A percentile compares a stretch with the other conserved stretches of the same genome.
Conservation (phyloP, 305 asterid genomes). For the Rubia tinctorum region DNA sequence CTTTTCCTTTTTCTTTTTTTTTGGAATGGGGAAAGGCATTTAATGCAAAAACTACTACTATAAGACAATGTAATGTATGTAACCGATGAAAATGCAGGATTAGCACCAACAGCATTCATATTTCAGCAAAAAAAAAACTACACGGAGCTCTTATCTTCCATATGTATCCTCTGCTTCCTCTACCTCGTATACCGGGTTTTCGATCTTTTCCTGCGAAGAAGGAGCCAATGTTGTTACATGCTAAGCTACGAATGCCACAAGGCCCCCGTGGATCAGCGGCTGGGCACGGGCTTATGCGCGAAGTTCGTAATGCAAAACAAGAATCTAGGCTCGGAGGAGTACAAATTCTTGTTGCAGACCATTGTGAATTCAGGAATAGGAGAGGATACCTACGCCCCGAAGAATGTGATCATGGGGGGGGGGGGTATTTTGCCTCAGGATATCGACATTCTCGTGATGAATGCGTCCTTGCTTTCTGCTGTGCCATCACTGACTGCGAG, state of each 20-base stretch:
- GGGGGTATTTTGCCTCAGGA: slow-evolving; percentile 44
- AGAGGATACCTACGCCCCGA: slow-evolving; percentile 47
- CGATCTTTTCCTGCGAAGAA: neutral
- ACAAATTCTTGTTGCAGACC: slow-evolving; percentile 45
- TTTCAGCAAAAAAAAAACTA: neutral
- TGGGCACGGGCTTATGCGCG: slow-evolving; percentile 30
- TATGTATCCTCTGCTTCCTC: neutral
- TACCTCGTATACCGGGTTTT: slow-evolving; percentile 4
- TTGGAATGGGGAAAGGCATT: neutral
- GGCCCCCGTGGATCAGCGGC: slow-evolving; percentile 26
- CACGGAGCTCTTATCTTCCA: slow-evolving; percentile 3
- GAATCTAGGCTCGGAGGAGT: slow-evolving; percentile 42
- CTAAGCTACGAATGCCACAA: slow-evolving; percentile 53
- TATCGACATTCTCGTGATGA: slow-evolving; percentile 53
- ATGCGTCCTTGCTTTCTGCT: slow-evolving; percentile 42
- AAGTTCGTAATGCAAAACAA: slow-evolving; percentile 38
- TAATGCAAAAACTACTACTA: neutral
- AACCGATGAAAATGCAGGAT: neutral
- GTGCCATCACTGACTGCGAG: slow-evolving; percentile 42
- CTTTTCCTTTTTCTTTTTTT: neutral
- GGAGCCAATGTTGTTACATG: slow-evolving; percentile 39
- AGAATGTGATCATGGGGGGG: slow-evolving; percentile 30
- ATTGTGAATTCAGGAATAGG: slow-evolving; percentile 56
- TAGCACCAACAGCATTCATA: neutral
- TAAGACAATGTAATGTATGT: neutral